Conservation (phyloP, 306 rosid genomes). For the Prunus campanulata region DNA sequence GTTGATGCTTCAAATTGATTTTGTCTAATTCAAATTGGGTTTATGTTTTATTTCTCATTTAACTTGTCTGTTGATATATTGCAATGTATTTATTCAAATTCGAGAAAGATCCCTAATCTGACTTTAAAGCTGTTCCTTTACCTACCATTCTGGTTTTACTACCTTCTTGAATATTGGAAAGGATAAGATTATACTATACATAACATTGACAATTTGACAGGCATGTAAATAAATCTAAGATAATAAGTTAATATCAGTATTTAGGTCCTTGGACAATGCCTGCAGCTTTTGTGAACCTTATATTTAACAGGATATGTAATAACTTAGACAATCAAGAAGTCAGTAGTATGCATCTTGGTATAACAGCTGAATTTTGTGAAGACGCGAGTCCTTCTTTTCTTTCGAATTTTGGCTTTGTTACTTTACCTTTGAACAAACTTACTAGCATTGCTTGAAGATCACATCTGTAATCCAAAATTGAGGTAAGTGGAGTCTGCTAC, state of each 20-base stretch:
- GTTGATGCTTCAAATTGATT: slow-evolving; percentile 9
- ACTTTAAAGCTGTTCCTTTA: slow-evolving; percentile 13
- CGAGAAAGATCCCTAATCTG: slow-evolving; percentile 51
- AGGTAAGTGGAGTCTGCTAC: background rate
- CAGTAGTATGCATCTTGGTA: background rate
- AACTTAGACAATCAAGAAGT: background rate
- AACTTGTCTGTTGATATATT: slow-evolving; percentile 21
- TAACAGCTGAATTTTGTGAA: background rate
- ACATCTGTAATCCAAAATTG: background rate
- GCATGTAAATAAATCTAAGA: slow-evolving; percentile 15
- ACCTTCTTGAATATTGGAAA: slow-evolving; percentile 25
- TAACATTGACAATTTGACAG: slow-evolving; percentile 13
- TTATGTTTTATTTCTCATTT: slow-evolving; percentile 28
- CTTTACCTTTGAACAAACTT: background rate
- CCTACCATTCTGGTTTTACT: slow-evolving; percentile 19
- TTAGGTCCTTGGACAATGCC: slow-evolving; percentile 17
- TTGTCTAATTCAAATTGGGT: slow-evolving; percentile 13
- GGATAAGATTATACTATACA: slow-evolving; percentile 16
- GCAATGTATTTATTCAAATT: slow-evolving; percentile 30
- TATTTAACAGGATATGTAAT: slow-evolving; percentile 12
- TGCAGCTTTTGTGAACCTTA: slow-evolving; percentile 12
- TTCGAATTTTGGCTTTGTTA: background rate
- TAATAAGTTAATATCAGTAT: background rate
- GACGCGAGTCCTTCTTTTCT: background rate
- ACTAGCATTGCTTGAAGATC: background rate